Conservation (phyloP, 306 rosid species). For the Quillaja saponaria region DNA sequence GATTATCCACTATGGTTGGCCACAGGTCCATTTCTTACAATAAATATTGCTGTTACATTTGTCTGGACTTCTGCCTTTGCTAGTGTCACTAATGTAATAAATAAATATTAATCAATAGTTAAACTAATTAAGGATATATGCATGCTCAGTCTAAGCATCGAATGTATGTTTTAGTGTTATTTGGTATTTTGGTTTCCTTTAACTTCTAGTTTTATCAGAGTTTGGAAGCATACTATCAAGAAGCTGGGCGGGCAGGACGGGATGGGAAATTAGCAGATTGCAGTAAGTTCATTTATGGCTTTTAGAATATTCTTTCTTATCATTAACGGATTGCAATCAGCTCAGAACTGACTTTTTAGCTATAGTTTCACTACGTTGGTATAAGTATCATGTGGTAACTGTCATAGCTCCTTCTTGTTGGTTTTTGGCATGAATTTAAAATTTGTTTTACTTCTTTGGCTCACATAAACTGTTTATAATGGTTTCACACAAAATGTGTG, state of each 20-base stretch:
- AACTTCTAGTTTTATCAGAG: slow-evolving; percentile 62
- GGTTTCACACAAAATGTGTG: neutral
- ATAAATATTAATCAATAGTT: neutral
- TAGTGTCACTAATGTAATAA: neutral
- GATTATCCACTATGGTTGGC: slow-evolving; percentile 98
- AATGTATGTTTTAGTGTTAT: neutral
- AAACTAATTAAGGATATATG: neutral
- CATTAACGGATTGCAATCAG: neutral
- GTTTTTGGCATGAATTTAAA: neutral
- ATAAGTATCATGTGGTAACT: no score
- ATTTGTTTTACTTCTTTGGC: slow-evolving; percentile 22
- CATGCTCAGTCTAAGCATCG: slow-evolving; percentile 16
- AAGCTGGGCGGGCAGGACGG: slow-evolving; percentile 98
- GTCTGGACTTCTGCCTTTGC: slow-evolving; percentile 24
- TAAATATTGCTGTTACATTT: slow-evolving; percentile 9
- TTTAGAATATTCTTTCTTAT: slow-evolving; percentile 8
- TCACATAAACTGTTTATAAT: slow-evolving; percentile 17
- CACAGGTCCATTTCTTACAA: slow-evolving; percentile 62
- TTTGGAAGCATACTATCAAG: slow-evolving; percentile 95
- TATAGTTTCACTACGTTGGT: no score
- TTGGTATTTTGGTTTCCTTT: no score
- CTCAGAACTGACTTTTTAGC: no score
- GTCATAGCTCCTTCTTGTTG: no score
- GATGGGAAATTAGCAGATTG: slow-evolving; percentile 91
- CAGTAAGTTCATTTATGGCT: slow-evolving; percentile 51